Evolutionary conservation across 2,329 filamentous ascomycete species (phyloP).

Genomic region (Colletotrichum endophyticum): DNA sequence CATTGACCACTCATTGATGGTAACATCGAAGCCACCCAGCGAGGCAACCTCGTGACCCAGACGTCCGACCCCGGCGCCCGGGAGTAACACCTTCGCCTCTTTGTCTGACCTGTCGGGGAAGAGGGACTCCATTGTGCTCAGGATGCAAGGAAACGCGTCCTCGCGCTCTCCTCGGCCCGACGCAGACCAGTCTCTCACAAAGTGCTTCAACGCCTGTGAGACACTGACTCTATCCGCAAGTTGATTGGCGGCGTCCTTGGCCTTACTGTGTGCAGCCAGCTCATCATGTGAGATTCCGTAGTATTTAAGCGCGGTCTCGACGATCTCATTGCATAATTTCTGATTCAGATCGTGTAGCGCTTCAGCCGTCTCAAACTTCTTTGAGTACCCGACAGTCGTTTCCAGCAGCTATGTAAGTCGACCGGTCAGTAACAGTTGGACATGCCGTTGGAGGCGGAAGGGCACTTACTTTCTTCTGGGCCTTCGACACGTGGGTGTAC

Average conservation of each 20-base stretch:
- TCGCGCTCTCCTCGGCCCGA: constrained; percentile 52
- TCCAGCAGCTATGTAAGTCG: constrained; percentile 49
- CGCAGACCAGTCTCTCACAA: constrained; percentile 60
- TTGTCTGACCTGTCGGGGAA: constrained; percentile 29
- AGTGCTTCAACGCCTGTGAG: constrained; percentile 60
- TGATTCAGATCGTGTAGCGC: constrained; percentile 49
- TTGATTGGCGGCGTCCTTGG: constrained; percentile 39
- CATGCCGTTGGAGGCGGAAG: too few relatives aligned
- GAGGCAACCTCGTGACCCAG: constrained; percentile 55
- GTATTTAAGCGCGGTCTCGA: constrained; percentile 47
- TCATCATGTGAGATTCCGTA: constrained; percentile 50
- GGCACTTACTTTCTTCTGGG: constrained; percentile 30
- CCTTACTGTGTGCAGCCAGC: constrained; percentile 45
- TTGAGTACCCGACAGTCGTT: constrained; percentile 60
- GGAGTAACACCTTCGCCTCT: constrained; percentile 47
- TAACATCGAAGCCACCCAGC: constrained; percentile 53
- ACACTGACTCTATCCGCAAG: constrained; percentile 52
- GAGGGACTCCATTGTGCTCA: constrained; percentile 33
- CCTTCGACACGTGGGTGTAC: constrained; percentile 38
- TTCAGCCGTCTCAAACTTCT: constrained; percentile 52
- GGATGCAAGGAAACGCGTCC: constrained; percentile 43
- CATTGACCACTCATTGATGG: constrained; percentile 62
- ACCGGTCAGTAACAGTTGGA: not conserved
- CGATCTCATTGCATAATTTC: constrained; percentile 48
- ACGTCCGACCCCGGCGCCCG: constrained; percentile 57